Evolutionary conservation across 2,329 filamentous ascomycete species (phyloP).

Genomic region (Cercospora sp.): DNA sequence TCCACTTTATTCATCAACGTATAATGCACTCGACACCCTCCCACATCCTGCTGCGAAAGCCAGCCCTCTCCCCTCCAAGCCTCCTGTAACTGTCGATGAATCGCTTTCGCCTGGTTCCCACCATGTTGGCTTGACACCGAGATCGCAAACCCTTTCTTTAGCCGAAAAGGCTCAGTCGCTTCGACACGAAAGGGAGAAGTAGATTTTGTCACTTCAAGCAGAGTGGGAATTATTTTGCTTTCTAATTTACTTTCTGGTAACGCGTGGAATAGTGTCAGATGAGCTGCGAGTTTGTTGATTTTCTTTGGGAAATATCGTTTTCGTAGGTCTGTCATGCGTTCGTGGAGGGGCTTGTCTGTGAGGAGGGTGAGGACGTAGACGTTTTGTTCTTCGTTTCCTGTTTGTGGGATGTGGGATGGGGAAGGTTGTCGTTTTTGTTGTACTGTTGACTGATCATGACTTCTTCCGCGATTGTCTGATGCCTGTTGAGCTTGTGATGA

Average conservation of each 20-base stretch:
- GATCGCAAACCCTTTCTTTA: slow-evolving; percentile 47
- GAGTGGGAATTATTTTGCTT: slow-evolving; percentile 37
- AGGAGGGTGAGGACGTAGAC: slow-evolving; percentile 49
- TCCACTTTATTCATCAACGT: slow-evolving; percentile 52
- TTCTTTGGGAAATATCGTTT: slow-evolving; percentile 45
- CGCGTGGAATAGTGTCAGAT: slow-evolving; percentile 50
- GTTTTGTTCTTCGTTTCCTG: slow-evolving; percentile 38
- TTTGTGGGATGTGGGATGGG: slow-evolving; percentile 37
- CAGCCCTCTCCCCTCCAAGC: slow-evolving; percentile 42
- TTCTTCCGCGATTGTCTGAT: too few species aligned
- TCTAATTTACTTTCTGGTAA: slow-evolving; percentile 44
- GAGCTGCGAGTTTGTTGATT: slow-evolving; percentile 46
- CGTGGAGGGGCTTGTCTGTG: slow-evolving; percentile 42
- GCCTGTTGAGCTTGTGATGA: neutral
- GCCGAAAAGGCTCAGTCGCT: slow-evolving; percentile 42
- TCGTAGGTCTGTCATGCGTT: slow-evolving; percentile 43
- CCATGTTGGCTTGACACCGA: slow-evolving; percentile 38
- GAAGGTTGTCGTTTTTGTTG: slow-evolving; percentile 11
- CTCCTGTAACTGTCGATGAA: slow-evolving; percentile 40
- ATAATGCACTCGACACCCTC: slow-evolving; percentile 45
- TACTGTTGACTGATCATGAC: neutral
- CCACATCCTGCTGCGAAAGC: slow-evolving; percentile 47
- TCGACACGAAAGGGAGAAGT: slow-evolving; percentile 42
- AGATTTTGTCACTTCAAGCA: slow-evolving; percentile 35
- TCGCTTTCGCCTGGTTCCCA: slow-evolving; percentile 34